Base-by-base conservation (phyloP, 2,329 filamentous ascomycete species). In the Phaeosphaeria sp. region DNA sequence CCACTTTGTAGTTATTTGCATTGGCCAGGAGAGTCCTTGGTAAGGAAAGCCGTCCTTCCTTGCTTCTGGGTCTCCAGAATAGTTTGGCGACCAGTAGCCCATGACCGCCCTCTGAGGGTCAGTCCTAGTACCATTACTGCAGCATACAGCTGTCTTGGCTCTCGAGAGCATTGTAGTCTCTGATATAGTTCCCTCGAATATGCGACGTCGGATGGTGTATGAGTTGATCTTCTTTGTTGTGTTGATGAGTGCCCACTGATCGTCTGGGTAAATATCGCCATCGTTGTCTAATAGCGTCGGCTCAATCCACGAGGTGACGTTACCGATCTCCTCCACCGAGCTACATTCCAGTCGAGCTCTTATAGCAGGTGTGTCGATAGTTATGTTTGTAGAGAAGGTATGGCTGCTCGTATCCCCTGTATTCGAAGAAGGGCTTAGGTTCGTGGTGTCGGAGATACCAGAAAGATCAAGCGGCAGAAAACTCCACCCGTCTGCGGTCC, bases 81-180 rank as follows among this genome's bases (percentile, higher is more conserved):
- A 25, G 9, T 48, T 49, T 41, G 60, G 56, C 6, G 63, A 66
- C 63, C 65, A 66, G 44, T 62, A 59, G 3, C 62, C 65, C 10
- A 62, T 50, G 6, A 51, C 52, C 25, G 58, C 51, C 36, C 18
- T 43, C 15, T 61, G 17, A 1, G 54, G 46, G 21, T 58, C 20
- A 11, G n/a, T 25, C 7, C 17, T 49, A 4, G 59, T 62, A 6
- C 58, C 59, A 22, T 64, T 64, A 6, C 44, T 21, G 48, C 63
- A 63, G 43, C 66, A 63, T n/a, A n/a, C 17, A 6, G 62, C 22
- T 5, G 6, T 25, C 7, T 25, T 49, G 9, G 5, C 11, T 23
- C 36, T 54, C 6, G 39, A 36, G 13, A 63, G 46, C 13, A 55
- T 21, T 20, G 53, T 25, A 5, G 61, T 66, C n/a, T 50, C 54